phyloP scores from a whole-genome alignment of 495 filamentous ascomycete species.

The Neurospora pannonica region DNA sequence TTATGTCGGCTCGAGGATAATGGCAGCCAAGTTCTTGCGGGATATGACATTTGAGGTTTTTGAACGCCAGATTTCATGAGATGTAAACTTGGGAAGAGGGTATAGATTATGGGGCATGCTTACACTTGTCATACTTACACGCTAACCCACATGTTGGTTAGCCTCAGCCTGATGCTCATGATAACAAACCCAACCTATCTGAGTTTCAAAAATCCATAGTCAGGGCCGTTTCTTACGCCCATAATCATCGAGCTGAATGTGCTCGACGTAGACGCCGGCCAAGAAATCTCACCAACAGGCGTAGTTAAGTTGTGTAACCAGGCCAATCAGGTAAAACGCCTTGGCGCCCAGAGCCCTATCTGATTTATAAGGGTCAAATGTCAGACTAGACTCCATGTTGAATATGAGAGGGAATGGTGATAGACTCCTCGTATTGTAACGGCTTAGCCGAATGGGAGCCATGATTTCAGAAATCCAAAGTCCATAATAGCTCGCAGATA shows the following conservation, averaged over 20 bases:
- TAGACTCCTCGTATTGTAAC: not conserved
- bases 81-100: not conserved
- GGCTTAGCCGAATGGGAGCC: not conserved
- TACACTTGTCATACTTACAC: not conserved
- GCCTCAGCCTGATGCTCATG: not conserved
- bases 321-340: not conserved
- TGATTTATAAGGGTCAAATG: not conserved
- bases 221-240: not conserved
- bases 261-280: not conserved
- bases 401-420: not conserved
- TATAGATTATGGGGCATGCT: not conserved
- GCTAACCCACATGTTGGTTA: not conserved
- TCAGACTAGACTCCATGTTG: not conserved
- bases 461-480: not conserved
- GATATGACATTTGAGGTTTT: not conserved
- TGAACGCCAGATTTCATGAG: not conserved
- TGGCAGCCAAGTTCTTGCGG: not conserved
- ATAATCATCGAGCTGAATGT: not conserved
- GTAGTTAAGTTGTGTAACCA: not conserved
- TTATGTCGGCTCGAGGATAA: too few species aligned
- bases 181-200: not conserved
- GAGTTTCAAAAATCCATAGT: not conserved
- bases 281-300: not conserved
- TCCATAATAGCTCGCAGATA: not conserved
- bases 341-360: not conserved